Evolutionary conservation across 441 rosid species (phyloP), one percentile per base, ranked within the genome.

Genomic region (Geranium incanum): DNA sequence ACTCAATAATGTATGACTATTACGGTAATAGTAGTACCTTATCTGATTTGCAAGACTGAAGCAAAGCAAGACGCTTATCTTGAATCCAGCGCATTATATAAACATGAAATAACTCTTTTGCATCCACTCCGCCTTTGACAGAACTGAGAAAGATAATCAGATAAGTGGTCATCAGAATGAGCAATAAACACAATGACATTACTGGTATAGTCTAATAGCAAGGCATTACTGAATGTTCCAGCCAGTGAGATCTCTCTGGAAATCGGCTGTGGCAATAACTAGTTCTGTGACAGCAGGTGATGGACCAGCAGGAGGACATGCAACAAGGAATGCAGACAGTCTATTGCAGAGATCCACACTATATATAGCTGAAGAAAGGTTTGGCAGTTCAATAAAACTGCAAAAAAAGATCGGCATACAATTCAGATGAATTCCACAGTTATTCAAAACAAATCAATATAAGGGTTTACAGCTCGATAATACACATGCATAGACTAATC

Each of bases 291-390:
- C 98, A 67, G 87, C 88, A 69, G 87, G 86, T 67, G 95, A 86
- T 75, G 98, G 98, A 72, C 98, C 91, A 63, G 98, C 79, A 73
- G 98, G 98, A n/a, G 98, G 98, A 70, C 95, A 90, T 41, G 98
- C 91, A 70, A 90, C 87, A 36, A 94, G 92, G 75, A 94, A 94
- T 68, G 92, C 84, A 45, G 89, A 86, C 78, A 94, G 80, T 86
- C 98, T 86, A 79, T 79, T 82, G 81, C 95, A 88, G 70, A 94
- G 96, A 72, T 94, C 98, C 62, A 87, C 84, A 81, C 95, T 91
- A 82, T 91, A 91, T 79, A 94, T 91, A 59, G 98, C 84, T 37
- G 98, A 83, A 36, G 92, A 88, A 72, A 94, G 75, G 82, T 84
- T 86, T 79, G 98, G 98, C 66, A 94, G 97, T 80, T 91, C 97